Percentiles rank a stretch among this genome's conserved stretches.
Evolutionary conservation across 495 filamentous ascomycete species (phyloP).

Genomic region (Penicillium longicatenatum): DNA sequence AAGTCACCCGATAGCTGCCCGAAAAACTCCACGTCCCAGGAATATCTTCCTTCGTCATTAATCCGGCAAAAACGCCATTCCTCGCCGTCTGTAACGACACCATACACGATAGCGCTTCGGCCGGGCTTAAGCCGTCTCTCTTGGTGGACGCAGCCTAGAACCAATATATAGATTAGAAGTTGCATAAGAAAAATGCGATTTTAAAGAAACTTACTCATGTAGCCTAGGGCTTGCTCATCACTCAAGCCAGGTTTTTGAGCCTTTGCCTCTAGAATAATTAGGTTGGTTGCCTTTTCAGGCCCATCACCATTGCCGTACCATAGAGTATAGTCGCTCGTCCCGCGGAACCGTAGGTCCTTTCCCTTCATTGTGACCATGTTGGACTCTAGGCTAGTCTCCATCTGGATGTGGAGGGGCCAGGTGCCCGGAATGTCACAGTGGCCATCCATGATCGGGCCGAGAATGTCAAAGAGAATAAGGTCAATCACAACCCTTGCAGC

Average conservation of each 20-base stretch:
- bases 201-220: too few species aligned
- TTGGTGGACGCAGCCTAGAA: not conserved
- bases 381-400: not conserved
- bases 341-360: not conserved
- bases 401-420: not conserved
- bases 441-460: slow-evolving; percentile 4
- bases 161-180: not conserved
- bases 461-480: slow-evolving; percentile 4
- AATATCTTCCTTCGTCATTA: not conserved
- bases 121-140: not conserved
- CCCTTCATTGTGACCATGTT: not conserved
- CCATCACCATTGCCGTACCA: slow-evolving; percentile 10
- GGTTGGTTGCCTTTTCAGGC: slow-evolving; percentile 8
- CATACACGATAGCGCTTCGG: not conserved
- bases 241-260: not conserved
- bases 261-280: not conserved
- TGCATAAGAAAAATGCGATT: not conserved
- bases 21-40: not conserved
- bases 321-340: slow-evolving; percentile 4
- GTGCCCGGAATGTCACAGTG: not conserved
- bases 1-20: too few species aligned
- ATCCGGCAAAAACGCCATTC: not conserved
- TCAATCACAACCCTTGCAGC: slow-evolving; percentile 4
- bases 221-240: not conserved
- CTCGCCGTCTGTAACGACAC: not conserved